Evolutionary conservation across 108 stramenopile species (phyloP).

Genomic region (Asterionellopsis glacialis): DNA sequence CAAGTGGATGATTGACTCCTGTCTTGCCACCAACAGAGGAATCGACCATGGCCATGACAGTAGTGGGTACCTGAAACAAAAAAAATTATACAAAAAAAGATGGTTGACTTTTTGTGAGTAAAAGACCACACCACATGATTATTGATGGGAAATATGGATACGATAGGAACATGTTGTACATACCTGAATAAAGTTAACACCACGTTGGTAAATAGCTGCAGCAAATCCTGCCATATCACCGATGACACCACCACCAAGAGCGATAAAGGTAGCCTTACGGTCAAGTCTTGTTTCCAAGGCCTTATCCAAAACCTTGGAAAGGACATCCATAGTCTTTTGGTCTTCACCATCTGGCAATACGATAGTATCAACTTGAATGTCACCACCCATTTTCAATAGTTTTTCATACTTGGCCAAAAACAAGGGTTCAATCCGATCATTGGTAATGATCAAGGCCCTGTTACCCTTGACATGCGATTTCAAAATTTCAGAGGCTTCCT

Average conservation of each 20-base stretch:
- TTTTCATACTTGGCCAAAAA: constrained; percentile 66
- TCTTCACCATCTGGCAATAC: constrained; percentile 86
- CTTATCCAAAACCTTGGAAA: constrained; percentile 66
- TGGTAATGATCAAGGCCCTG: constrained; percentile 69
- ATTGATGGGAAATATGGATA: no score
- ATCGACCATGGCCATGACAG: constrained; percentile 99
- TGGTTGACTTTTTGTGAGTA: no score
- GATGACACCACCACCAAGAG: constrained; percentile 97
- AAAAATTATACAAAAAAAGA: no score
- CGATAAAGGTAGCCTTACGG: constrained; percentile 90
- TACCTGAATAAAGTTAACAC: constrained; percentile 94
- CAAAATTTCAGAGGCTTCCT: constrained; percentile 39
- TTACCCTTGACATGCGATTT: constrained; percentile 54
- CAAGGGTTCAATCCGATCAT: constrained; percentile 73
- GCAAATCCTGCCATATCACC: constrained; percentile 99
- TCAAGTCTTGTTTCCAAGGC: constrained; percentile 72
- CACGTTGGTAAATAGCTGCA: constrained; percentile 94
- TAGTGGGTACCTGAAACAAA: constrained; percentile 76
- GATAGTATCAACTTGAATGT: constrained; percentile 55
- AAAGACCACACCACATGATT: no score
- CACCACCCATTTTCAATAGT: constrained; percentile 21
- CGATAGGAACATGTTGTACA: neutral
- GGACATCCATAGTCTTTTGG: constrained; percentile 62
- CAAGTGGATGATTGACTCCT: constrained; percentile 93
- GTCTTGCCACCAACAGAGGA: constrained; percentile 97